Percentiles rank a stretch among this genome's conserved stretches.
These are phyloP conservation scores for Protomyces inundatus DNA, from an alignment of 1,139 yeast species.

Conservation along the genomic window DNA sequence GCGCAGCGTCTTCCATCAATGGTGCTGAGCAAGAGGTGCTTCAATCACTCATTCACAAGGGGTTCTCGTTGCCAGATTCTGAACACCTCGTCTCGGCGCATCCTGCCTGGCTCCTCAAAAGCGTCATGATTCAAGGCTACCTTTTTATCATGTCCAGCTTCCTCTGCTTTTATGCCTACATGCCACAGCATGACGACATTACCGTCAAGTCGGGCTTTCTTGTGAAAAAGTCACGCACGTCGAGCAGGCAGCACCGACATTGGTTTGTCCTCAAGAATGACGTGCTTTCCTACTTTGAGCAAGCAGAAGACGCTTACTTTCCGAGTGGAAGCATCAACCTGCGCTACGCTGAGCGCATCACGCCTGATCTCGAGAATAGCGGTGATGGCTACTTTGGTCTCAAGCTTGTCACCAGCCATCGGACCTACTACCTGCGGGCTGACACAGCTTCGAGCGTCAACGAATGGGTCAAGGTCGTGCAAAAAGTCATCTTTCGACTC, in stretches of 20 bases:
- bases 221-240: conserved; percentile 36
- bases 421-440: conserved; percentile 61
- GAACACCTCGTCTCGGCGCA: conserved; percentile 36
- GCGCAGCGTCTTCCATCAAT: neutral
- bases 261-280: conserved; percentile 78
- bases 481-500: conserved; percentile 70
- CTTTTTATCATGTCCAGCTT: conserved; percentile 62
- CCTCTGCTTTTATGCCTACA: conserved; percentile 69
- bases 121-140: conserved; percentile 81
- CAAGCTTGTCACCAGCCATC: conserved; percentile 48
- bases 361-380: conserved; percentile 5
- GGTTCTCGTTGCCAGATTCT: neutral
- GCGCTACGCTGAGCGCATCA: conserved; percentile 47
- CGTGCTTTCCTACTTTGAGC: conserved; percentile 61
- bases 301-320: conserved; percentile 74
- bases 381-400: conserved; percentile 28
- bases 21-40: neutral
- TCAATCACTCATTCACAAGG: neutral
- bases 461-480: conserved; percentile 70
- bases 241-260: conserved; percentile 41
- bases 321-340: conserved; percentile 73
- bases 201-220: conserved; percentile 50
- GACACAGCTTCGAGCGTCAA: conserved; percentile 70
- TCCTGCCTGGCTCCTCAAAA: conserved; percentile 74
- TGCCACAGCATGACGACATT: conserved; percentile 54